phyloP scores from a whole-genome alignment of 2,329 filamentous ascomycete genomes.

The Camptophora hylomeconis region DNA sequence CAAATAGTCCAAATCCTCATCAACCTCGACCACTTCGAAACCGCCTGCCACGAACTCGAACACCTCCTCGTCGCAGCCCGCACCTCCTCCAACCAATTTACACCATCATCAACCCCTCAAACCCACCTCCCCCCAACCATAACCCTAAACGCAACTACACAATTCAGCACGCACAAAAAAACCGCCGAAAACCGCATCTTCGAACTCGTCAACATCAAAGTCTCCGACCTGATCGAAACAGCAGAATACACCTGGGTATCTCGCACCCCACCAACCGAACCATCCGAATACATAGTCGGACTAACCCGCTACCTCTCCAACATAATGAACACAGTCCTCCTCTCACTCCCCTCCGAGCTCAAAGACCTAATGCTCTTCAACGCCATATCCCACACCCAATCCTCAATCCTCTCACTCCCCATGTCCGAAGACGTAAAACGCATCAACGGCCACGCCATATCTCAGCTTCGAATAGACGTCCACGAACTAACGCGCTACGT shows the following conservation, averaged over 20 bases:
- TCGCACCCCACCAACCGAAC: conserved; percentile 51
- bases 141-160: conserved; percentile 61
- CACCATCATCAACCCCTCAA: conserved; percentile 62
- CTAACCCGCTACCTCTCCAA: conserved; percentile 84
- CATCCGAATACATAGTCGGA: conserved; percentile 90
- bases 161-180: conserved; percentile 84
- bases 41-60: conserved; percentile 80
- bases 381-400: conserved; percentile 78
- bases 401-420: conserved; percentile 62
- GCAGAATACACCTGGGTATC: conserved; percentile 88
- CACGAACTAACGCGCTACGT: conserved; percentile 77
- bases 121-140: conserved; percentile 51
- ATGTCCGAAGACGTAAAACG: conserved; percentile 65
- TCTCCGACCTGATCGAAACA: conserved; percentile 91
- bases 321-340: conserved; percentile 88
- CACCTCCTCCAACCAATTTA: conserved; percentile 54
- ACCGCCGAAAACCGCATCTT: conserved; percentile 96
- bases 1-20: conserved; percentile 98
- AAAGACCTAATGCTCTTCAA: conserved; percentile 98
- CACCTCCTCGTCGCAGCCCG: conserved; percentile 71
- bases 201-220: conserved; percentile 96
- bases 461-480: conserved; percentile 70
- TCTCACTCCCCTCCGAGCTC: conserved; percentile 88
- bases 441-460: conserved; percentile 78
- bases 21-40: conserved; percentile 94